These are phyloP conservation scores for Quercus agrifolia DNA, from an alignment of 306 rosid genomes.

Conservation along the genomic window DNA sequence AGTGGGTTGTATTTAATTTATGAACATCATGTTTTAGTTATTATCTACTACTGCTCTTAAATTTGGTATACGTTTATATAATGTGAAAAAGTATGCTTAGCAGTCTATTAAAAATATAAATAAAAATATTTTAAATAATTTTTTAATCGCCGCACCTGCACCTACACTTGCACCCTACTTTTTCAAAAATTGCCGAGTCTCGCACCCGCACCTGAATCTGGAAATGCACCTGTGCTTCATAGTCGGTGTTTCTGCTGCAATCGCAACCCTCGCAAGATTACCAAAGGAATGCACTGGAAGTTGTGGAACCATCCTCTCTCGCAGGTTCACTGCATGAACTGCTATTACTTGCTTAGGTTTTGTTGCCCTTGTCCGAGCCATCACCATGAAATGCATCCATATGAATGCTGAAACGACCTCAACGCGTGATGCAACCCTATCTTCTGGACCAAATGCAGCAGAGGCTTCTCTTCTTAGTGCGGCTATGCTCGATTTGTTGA, in stretches of 20 bases:
- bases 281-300: neutral
- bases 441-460: neutral
- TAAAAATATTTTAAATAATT: no score
- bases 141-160: no score
- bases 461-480: neutral
- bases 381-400: slow-evolving; percentile 5
- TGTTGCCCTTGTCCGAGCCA: neutral
- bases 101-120: no score
- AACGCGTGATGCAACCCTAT: neutral
- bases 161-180: no score
- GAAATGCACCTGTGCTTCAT: no score
- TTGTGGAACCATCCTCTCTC: neutral
- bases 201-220: no score
- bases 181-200: no score
- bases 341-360: neutral
- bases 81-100: no score
- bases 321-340: slow-evolving; percentile 19
- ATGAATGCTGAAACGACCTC: slow-evolving; percentile 9
- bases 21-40: no score
- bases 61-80: no score
- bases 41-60: no score
- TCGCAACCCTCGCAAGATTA: neutral
- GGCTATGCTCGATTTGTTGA: neutral
- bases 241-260: neutral
- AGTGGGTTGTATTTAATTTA: no score